Evolutionary conservation across 2,329 filamentous ascomycete genomes (phyloP).

Genomic region (Pseudogymnoascus sp.): DNA sequence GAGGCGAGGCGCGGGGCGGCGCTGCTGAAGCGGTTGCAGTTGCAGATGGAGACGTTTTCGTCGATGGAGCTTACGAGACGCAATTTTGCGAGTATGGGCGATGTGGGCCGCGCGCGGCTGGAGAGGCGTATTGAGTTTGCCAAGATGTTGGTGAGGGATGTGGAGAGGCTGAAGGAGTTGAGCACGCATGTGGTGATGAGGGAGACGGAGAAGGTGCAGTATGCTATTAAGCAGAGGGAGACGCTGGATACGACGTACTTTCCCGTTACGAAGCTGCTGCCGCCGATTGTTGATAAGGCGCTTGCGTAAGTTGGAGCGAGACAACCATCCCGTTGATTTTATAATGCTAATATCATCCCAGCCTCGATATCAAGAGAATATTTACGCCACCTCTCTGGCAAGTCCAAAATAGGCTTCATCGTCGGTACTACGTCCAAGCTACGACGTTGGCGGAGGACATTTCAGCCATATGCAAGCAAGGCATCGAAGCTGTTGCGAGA

Average conservation of each 20-base stretch:
- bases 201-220: conserved; percentile 70
- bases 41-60: conserved; percentile 93
- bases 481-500: conserved; percentile 33
- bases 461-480: conserved; percentile 44
- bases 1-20: conserved; percentile 88
- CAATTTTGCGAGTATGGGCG: conserved; percentile 93
- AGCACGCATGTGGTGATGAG: conserved; percentile 66
- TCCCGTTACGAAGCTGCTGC: conserved; percentile 70
- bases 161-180: conserved; percentile 66
- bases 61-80: conserved; percentile 95
- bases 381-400: conserved; percentile 47
- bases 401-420: conserved; percentile 46
- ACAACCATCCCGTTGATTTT: background rate
- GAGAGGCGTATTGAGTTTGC: conserved; percentile 84
- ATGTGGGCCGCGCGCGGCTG: conserved; percentile 69
- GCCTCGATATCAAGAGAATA: conserved; percentile 55
- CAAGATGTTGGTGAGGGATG: conserved; percentile 64
- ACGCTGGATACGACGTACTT: conserved; percentile 90
- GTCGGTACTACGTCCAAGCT: conserved; percentile 50
- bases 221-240: conserved; percentile 66
- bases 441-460: conserved; percentile 52
- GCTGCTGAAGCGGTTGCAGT: conserved; percentile 82
- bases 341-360: conserved; percentile 38
- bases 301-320: conserved; percentile 56
- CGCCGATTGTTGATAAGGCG: conserved; percentile 72